Base-by-base conservation (phyloP, 2,329 filamentous ascomycete species). In the Coleophoma crateriformis region DNA sequence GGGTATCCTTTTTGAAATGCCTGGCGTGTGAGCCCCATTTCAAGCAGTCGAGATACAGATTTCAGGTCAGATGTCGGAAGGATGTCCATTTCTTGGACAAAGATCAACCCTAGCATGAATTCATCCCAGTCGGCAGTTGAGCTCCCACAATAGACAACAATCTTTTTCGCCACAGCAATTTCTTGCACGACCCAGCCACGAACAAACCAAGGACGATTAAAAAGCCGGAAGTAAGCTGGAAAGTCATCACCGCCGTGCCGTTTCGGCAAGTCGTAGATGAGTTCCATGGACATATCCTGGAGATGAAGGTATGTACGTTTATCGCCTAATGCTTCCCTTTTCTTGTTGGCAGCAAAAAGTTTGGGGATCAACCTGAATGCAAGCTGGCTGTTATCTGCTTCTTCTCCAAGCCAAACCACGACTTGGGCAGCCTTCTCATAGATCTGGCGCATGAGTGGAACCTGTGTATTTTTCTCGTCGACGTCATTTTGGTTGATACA, bases 141-240 rank as follows among this genome's bases (percentile, higher is more conserved):
- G 4, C 8, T 4, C 4, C 47, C 50, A 34, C 44, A 44, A 5
- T 37, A 35, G 8, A 52, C 27, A 10, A 33, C 33, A 17, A 47
- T 42, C n/a, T 49, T 44, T 32, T 39, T 33, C 12, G 50, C 42
- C 20, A 48, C 46, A 4, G 50, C 50, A 34, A 52, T 35, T 45
- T 52, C 50, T 33, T 50, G 50, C 33, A 52, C 43, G 19, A 52
- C 50, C 50, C 47, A 52, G 7, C 43, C 46, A 3, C 50, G 42
- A 15, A 8, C 15, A 22, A 52, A 52, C 47, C 50, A 52, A 15
- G 35, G 14, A 38, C 35, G 35, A 14, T 38, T 38, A 7, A 38
- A 38, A 3, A 38, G 5, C 11, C 15, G 13, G 15, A 38, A 38
- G 35, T 38, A 38, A 11, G 14, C 35, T 6, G 35, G 35, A 17